Conservation (phyloP, 2,329 filamentous ascomycete species). For the Fusarium sarcochroum region DNA sequence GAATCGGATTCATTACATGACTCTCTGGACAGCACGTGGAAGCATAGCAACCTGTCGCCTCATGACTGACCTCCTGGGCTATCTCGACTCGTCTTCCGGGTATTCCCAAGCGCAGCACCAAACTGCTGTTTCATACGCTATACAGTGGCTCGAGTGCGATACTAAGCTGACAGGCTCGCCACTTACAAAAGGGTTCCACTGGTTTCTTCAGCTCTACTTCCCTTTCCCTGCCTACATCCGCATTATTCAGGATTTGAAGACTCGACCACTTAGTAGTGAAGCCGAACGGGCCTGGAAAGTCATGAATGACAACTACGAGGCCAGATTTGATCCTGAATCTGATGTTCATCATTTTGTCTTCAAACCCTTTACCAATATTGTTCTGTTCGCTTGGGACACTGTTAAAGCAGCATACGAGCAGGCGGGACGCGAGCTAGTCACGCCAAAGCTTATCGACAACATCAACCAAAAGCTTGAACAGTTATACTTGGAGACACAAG, state of each 20-base stretch:
- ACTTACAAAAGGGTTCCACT: constrained; percentile 53
- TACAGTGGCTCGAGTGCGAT: constrained; percentile 56
- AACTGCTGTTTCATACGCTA: constrained; percentile 49
- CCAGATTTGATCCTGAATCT: not conserved
- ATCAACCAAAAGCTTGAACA: not conserved
- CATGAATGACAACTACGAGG: constrained; percentile 12
- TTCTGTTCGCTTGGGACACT: not conserved
- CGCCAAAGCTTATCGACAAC: not conserved
- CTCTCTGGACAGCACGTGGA: constrained; percentile 55
- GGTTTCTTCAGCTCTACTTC: constrained; percentile 56
- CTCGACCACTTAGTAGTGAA: not conserved
- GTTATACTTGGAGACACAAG: not conserved
- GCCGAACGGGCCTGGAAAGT: not conserved
- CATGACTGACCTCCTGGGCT: constrained; percentile 61
- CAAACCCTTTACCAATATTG: constrained; percentile 6
- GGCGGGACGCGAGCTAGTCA: not conserved
- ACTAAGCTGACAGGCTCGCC: constrained; percentile 51
- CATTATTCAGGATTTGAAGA: constrained; percentile 53
- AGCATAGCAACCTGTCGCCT: constrained; percentile 65
- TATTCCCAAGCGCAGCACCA: constrained; percentile 51
- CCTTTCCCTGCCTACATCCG: constrained; percentile 59
- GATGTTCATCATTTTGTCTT: not conserved
- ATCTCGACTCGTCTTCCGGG: constrained; percentile 30
- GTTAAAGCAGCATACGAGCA: not conserved
- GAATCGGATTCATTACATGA: constrained; percentile 59